A percentile compares a stretch with the other conserved stretches of the same genome.
Conservation (phyloP, 2,329 filamentous ascomycete genomes). For the Myrmaecium sp. region DNA sequence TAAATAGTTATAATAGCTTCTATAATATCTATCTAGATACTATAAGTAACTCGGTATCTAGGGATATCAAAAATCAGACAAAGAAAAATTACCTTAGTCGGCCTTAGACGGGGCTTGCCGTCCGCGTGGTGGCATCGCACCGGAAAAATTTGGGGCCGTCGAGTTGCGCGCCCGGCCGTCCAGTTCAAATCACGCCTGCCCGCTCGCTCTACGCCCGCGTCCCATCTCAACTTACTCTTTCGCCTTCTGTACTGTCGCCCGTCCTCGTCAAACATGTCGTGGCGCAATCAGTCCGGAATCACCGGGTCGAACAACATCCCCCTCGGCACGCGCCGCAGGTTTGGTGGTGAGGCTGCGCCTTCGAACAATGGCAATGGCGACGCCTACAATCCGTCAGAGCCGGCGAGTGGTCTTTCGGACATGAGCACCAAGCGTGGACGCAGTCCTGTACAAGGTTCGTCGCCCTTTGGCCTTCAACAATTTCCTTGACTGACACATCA, state of each 20-base stretch:
- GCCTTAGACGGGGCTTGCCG: too few relatives aligned
- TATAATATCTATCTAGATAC: too few relatives aligned
- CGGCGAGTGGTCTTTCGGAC: slow-evolving; percentile 29
- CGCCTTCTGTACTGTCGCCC: neutral
- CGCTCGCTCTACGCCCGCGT: too few relatives aligned
- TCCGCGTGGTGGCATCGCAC: too few relatives aligned
- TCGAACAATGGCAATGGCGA: slow-evolving; percentile 28
- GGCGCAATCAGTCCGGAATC: slow-evolving; percentile 61
- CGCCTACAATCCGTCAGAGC: slow-evolving; percentile 28
- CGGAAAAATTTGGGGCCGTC: too few relatives aligned
- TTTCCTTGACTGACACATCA: neutral
- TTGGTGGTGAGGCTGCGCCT: slow-evolving; percentile 43
- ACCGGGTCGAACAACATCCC: slow-evolving; percentile 98
- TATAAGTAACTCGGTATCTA: too few relatives aligned
- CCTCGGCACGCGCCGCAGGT: slow-evolving; percentile 66
- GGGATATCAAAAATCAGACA: too few relatives aligned
- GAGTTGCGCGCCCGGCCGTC: too few relatives aligned
- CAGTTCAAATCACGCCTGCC: too few relatives aligned
- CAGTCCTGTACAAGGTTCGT: slow-evolving; percentile 67
- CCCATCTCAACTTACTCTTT: neutral
- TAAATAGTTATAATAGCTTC: too few relatives aligned
- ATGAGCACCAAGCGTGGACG: slow-evolving; percentile 65
- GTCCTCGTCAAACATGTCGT: slow-evolving; percentile 34
- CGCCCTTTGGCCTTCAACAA: slow-evolving; percentile 2
- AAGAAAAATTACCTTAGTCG: too few relatives aligned